These are phyloP conservation scores for Hygrophila difformis DNA, from an alignment of 257 asterid species.

Conservation along the genomic window DNA sequence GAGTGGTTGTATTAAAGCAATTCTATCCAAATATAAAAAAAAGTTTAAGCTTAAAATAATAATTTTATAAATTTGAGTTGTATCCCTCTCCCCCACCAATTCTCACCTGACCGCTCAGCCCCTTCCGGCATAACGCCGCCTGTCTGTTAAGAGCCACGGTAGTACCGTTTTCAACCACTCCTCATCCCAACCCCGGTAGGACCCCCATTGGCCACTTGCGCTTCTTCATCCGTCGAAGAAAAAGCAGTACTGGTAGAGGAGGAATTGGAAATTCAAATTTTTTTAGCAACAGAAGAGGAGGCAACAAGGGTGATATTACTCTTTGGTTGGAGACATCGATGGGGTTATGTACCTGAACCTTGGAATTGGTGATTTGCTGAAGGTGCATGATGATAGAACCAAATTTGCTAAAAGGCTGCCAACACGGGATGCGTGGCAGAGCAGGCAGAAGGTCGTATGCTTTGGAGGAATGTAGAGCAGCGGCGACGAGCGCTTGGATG, in stretches of 20 bases:
- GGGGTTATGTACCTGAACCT: conserved; percentile 52
- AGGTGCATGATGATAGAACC: conserved; percentile 61
- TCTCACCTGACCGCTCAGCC: too few relatives aligned
- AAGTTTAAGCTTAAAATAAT: too few relatives aligned
- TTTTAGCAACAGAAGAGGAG: conserved; percentile 22
- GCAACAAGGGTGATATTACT: conserved; percentile 44
- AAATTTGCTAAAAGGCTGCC: conserved; percentile 67
- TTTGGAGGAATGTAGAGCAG: conserved; percentile 36
- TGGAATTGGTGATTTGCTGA: conserved; percentile 45
- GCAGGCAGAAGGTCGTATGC: conserved; percentile 51
- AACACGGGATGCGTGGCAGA: conserved; percentile 68
- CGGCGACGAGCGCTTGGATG: conserved; percentile 25
- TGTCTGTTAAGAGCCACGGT: too few relatives aligned
- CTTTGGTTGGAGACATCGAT: conserved; percentile 33
- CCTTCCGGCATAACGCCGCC: too few relatives aligned
- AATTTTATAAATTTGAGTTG: too few relatives aligned
- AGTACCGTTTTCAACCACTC: too few relatives aligned
- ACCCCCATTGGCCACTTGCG: conserved; percentile 9
- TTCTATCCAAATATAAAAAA: too few relatives aligned
- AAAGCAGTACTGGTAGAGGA: too few relatives aligned
- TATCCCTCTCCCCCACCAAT: too few relatives aligned
- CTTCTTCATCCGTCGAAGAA: conserved; percentile 6
- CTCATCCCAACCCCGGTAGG: conserved; percentile 1
- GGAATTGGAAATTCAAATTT: conserved; percentile 27
- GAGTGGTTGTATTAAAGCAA: too few relatives aligned